Conservation (phyloP, 805 yeast species). For the Metschnikowia continentalis region DNA sequence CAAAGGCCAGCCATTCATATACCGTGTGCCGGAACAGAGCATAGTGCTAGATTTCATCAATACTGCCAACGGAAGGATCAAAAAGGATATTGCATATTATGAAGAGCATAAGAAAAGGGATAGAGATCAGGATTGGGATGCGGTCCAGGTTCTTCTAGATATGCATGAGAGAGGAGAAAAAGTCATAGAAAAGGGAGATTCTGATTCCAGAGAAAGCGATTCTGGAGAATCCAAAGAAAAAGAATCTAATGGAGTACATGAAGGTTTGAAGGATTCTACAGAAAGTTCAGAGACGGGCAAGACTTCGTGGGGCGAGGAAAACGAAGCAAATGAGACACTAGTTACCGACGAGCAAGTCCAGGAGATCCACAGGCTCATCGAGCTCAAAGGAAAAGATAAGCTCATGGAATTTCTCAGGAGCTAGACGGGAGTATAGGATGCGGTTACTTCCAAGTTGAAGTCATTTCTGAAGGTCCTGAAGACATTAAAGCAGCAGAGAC, state of each 20-base stretch:
- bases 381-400: slow-evolving; percentile 64
- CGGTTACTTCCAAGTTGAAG: no score
- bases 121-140: slow-evolving; percentile 8
- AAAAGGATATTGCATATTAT: slow-evolving; percentile 21
- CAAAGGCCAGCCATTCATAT: slow-evolving; percentile 43
- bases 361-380: slow-evolving; percentile 56
- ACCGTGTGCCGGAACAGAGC: slow-evolving; percentile 64
- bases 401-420: slow-evolving; percentile 53
- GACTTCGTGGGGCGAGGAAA: background rate
- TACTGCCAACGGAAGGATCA: slow-evolving; percentile 25
- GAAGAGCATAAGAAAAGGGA: slow-evolving; percentile 15
- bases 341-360: background rate
- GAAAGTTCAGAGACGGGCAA: background rate
- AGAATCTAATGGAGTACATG: background rate
- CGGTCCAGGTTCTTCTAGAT: slow-evolving; percentile 5
- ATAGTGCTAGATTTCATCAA: slow-evolving; percentile 65
- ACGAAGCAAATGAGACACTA: background rate
- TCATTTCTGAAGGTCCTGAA: no score
- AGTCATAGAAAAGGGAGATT: background rate
- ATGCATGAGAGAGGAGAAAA: background rate
- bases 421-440: background rate
- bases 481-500: no score
- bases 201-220: background rate
- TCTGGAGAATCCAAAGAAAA: background rate
- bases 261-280: background rate